phyloP scores from a whole-genome alignment of 805 yeast species.

The Candida palmyrensis region DNA sequence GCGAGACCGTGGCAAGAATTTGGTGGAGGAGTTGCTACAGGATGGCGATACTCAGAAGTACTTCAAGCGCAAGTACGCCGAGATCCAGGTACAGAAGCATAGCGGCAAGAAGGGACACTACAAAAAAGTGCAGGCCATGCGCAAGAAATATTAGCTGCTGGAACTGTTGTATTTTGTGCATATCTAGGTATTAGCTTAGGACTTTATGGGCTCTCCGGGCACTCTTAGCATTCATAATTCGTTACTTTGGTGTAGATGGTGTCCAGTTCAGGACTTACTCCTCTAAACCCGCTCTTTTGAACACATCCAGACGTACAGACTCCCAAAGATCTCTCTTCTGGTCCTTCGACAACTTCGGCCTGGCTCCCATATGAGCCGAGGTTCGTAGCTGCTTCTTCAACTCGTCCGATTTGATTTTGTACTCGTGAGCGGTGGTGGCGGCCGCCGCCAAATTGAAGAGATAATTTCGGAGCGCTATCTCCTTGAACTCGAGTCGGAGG shows the following conservation, averaged over 20 bases:
- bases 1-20: constrained; percentile 69
- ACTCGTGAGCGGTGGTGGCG: constrained; percentile 49
- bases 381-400: constrained; percentile 22
- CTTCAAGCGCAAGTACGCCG: constrained; percentile 79
- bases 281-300: constrained; percentile 42
- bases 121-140: constrained; percentile 57
- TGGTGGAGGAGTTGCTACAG: constrained; percentile 77
- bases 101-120: constrained; percentile 67
- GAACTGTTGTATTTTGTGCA: too few relatives aligned
- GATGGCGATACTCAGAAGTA: constrained; percentile 67
- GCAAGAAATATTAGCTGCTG: constrained; percentile 47
- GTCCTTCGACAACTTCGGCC: constrained; percentile 30
- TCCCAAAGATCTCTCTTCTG: constrained; percentile 46
- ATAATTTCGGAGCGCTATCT: constrained; percentile 45
- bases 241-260: too few relatives aligned
- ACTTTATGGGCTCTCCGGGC: too few relatives aligned
- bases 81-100: constrained; percentile 60
- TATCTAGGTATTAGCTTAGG: too few relatives aligned
- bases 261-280: constrained; percentile 14
- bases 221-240: not conserved
- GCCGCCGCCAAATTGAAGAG: constrained; percentile 51
- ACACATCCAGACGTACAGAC: constrained; percentile 45
- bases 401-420: constrained; percentile 33
- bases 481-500: constrained; percentile 34
- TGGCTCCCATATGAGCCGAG: constrained; percentile 9